Evolutionary conservation across 2,329 filamentous ascomycete species (phyloP).

Genomic region (Fusarium gaditjirri): DNA sequence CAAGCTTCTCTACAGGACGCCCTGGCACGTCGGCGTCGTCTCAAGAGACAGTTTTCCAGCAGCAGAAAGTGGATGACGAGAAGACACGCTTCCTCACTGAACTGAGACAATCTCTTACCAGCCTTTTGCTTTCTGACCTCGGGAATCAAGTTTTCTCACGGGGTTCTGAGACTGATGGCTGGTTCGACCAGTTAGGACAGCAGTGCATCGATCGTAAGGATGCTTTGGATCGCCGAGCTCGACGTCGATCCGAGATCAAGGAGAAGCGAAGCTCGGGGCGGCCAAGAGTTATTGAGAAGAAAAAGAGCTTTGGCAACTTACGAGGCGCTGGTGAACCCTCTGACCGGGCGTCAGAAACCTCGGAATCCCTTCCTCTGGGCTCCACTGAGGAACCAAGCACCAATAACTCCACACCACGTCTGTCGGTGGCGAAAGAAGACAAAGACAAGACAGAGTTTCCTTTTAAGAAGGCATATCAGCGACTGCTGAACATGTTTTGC

Average conservation of each 20-base stretch:
- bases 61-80: constrained; percentile 71
- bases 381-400: constrained; percentile 54
- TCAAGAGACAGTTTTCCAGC: constrained; percentile 73
- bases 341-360: constrained; percentile 53
- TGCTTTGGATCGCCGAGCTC: constrained; percentile 60
- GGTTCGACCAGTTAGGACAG: constrained; percentile 78
- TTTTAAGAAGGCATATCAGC: constrained; percentile 82
- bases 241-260: constrained; percentile 54
- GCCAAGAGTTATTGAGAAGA: constrained; percentile 68
- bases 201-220: constrained; percentile 73
- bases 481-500: constrained; percentile 85
- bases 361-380: constrained; percentile 51
- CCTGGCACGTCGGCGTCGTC: constrained; percentile 75
- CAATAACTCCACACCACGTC: constrained; percentile 43
- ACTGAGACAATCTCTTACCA: constrained; percentile 81
- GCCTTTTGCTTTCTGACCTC: constrained; percentile 87
- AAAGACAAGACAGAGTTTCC: constrained; percentile 69
- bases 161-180: constrained; percentile 92
- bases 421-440: constrained; percentile 40
- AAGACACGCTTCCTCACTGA: constrained; percentile 83
- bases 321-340: constrained; percentile 59
- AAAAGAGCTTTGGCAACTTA: constrained; percentile 75
- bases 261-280: constrained; percentile 59
- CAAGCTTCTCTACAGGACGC: constrained; percentile 62
- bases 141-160: constrained; percentile 86